phyloP scores from a whole-genome alignment of 2,329 filamentous ascomycete genomes.

The Juglanconis sp. region DNA sequence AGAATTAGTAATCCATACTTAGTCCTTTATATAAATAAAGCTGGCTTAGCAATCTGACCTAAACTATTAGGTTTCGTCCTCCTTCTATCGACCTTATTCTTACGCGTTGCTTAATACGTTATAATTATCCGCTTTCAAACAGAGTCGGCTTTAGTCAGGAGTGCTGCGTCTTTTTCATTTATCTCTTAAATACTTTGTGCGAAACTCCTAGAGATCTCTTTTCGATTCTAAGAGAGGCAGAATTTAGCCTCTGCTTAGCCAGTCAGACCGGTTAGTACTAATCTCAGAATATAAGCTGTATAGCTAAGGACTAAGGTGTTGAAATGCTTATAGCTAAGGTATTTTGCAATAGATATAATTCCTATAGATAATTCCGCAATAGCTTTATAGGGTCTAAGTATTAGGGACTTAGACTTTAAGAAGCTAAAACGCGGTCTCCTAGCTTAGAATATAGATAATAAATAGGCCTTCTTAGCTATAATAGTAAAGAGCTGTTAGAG shows the following conservation, averaged over 20 bases:
- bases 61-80: neutral
- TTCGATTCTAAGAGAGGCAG: neutral
- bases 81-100: neutral
- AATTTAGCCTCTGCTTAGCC: neutral
- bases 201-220: neutral
- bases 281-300: neutral
- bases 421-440: neutral
- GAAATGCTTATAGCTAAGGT: neutral
- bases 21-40: neutral
- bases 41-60: neutral
- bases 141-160: neutral
- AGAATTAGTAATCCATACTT: neutral
- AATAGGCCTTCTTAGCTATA: neutral
- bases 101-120: neutral
- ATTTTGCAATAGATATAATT: neutral
- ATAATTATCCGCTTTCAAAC: neutral
- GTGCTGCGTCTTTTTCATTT: neutral
- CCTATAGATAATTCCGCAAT: neutral
- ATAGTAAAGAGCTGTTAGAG: neutral
- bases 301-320: neutral
- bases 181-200: neutral
- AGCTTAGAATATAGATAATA: neutral
- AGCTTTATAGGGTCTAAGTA: neutral
- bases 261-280: neutral
- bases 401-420: conserved; percentile 1